Base-by-base conservation (phyloP, 2,329 filamentous ascomycete genomes). In the Pseudocercospora pini-densiflorae region DNA sequence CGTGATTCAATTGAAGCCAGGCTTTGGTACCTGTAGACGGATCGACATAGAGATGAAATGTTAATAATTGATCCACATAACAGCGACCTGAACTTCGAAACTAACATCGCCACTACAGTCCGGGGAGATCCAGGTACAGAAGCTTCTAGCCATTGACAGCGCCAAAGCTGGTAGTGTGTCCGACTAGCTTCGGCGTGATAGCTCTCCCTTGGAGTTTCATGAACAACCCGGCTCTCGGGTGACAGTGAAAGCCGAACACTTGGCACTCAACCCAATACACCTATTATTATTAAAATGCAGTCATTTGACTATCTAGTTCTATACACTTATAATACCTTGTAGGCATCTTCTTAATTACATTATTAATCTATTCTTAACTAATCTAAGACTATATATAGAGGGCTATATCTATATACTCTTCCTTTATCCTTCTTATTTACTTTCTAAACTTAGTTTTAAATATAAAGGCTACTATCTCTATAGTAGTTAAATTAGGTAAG, bases 81-180 rank as follows among this genome's bases (percentile, higher is more conserved):
- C 24, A 29, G 10, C 51, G 16, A 27, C 24, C 51, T 29, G 51
- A 27, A 27, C 51, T 54, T 54, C 3, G 4, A 24, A 51, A 14
- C 19, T 51, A 51, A 10, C 47, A 51, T 27, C 14, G 23, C 23
- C 24, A 55, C 51, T 31, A n/a, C 21, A 31, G 24, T 31, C 21
- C 54, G n/a, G 54, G 54, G 54, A 58, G 16, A 58, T 58, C 29
- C 54, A 58, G 54, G 29, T 40, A 33, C 54, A 33, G 54, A 55
- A 31, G 51, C 51, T n/a, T 27, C 23, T 12, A n/a, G 24, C 21
- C 7, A 24, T 29, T 24, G 21, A 29, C 51, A 29, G 19, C 49
- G 21, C 23, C 49, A 24, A 16, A 54, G 21, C n/a, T 23, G 14
- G 49, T 24, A 24, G 49, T 54, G 49, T 54, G 49, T 24, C 21